A percentile compares a stretch with the other conserved stretches of the same genome.
Conservation (phyloP, 768 basidiomycete genomes). For the Lactarius sanguifluus region DNA sequence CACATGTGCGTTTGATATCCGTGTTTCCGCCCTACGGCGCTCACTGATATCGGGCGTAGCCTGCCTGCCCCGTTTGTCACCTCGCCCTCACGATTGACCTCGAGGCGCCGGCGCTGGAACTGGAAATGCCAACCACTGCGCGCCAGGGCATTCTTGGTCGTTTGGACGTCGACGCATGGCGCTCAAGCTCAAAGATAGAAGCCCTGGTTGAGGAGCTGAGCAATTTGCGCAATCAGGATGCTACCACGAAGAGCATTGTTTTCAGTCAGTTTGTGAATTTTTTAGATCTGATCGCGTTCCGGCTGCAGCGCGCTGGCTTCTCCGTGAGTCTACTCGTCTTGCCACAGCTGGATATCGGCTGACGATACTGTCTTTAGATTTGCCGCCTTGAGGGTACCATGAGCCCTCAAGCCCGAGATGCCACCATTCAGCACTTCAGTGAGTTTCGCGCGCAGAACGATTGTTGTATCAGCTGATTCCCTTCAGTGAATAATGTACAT, state of each 20-base stretch:
- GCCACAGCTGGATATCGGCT: slow-evolving; percentile 11
- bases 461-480: not conserved
- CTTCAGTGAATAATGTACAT: slow-evolving; percentile 81
- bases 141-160: slow-evolving; percentile 94
- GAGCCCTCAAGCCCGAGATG: slow-evolving; percentile 94
- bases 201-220: slow-evolving; percentile 92
- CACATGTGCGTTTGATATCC: slow-evolving; percentile 43
- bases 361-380: slow-evolving; percentile 48
- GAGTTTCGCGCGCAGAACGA: slow-evolving; percentile 34
- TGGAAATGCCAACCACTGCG: slow-evolving; percentile 55
- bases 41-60: slow-evolving; percentile 44
- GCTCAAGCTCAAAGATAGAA: slow-evolving; percentile 97
- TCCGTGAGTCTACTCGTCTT: slow-evolving; percentile 48
- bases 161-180: slow-evolving; percentile 85
- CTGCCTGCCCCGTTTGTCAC: slow-evolving; percentile 94
- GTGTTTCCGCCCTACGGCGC: not conserved
- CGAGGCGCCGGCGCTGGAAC: slow-evolving; percentile 89
- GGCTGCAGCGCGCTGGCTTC: slow-evolving; percentile 91
- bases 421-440: slow-evolving; percentile 95
- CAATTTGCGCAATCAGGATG: slow-evolving; percentile 78
- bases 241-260: slow-evolving; percentile 94
- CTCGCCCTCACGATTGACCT: slow-evolving; percentile 90
- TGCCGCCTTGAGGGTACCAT: slow-evolving; percentile 96
- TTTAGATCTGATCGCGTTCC: slow-evolving; percentile 88
- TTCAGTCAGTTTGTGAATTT: slow-evolving; percentile 96